These are phyloP conservation scores for Porcisia deanei DNA, from an alignment of 208 protist genomes.

Conservation along the genomic window DNA sequence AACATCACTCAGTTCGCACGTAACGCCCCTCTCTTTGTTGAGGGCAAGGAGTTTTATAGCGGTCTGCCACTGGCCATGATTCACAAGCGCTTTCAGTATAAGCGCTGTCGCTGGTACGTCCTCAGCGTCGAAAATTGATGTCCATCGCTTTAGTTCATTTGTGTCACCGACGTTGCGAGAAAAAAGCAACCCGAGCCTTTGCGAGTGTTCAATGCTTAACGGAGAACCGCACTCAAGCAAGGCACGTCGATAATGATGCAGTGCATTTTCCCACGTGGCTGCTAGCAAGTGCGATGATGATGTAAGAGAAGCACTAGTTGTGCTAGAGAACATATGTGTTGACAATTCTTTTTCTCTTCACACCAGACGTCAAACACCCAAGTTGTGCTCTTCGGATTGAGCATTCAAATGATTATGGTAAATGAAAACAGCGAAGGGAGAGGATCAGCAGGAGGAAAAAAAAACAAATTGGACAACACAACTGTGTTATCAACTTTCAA, in stretches of 20 bases:
- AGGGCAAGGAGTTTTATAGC: constrained; percentile 51
- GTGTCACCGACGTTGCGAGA: constrained; percentile 36
- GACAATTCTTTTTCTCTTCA: not conserved
- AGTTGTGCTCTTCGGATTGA: not conserved
- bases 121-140: constrained; percentile 58
- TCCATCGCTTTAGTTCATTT: constrained; percentile 51
- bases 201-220: constrained; percentile 60
- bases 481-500: not conserved
- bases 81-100: constrained; percentile 67
- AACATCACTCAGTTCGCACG: constrained; percentile 30
- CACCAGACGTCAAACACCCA: not conserved
- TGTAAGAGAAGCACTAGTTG: constrained; percentile 4
- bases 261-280: constrained; percentile 49
- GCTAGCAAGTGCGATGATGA: constrained; percentile 36
- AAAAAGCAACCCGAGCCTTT: constrained; percentile 60
- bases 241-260: constrained; percentile 56
- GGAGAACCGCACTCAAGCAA: constrained; percentile 62
- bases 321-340: constrained; percentile 18
- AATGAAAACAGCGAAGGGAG: not conserved
- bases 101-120: constrained; percentile 52
- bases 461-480: not conserved
- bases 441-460: not conserved
- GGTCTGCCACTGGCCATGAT: constrained; percentile 54
- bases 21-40: constrained; percentile 29
- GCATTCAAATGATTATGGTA: not conserved